Evolutionary conservation across 352 stramenopile species (phyloP), one percentile per base, ranked within the genome.

Genomic region (Phytophthora macrochlamydospora): DNA sequence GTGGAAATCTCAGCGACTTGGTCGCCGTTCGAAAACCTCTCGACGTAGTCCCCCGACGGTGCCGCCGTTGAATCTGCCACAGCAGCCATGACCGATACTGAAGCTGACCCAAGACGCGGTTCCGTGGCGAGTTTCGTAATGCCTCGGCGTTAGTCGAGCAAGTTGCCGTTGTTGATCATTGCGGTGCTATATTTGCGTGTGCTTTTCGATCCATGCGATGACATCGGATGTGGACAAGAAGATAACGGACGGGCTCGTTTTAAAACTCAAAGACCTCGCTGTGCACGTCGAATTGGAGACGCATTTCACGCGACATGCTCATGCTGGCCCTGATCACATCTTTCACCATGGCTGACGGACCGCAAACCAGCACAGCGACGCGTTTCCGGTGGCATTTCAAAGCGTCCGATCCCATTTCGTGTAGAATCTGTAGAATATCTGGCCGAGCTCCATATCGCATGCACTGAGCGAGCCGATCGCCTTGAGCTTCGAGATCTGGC

Each of bases 341-440:
- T 1, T 11, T 56, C 13, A 73, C 59, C 63, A 80, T 69, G 11
- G 60, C 49, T 8, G 30, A 5, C 0, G 72, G 72, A 7, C 72
- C 72, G 38, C 67, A 80, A 0, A 76, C 72, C 29, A 80, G 43
- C 9, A 80, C 63, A 0, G 37, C 68, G 4, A 80, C 64, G 13
- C 68, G 51, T 8, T 68, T 56, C 35, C 64, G 63, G 7, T 44
- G 28, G 35, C 11, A 35, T 71, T 50, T 46, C 42, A 64, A 18
- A 3, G 68, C 68, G 12, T 68, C 37, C 18, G 67, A 24, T 1
- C 63, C 72, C 33, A 76, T 57, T 46, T 59, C 24, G 0, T 38
- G 53, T 13, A 79, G 33, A 2, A 46, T 74, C 0, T 53, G 29
- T 0, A 31, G 29, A 11, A 76, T 31, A 28, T 71, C 60, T 1